Conservation (phyloP, 2,329 filamentous ascomycete species). For the Sclerotiophoma versabilis region DNA sequence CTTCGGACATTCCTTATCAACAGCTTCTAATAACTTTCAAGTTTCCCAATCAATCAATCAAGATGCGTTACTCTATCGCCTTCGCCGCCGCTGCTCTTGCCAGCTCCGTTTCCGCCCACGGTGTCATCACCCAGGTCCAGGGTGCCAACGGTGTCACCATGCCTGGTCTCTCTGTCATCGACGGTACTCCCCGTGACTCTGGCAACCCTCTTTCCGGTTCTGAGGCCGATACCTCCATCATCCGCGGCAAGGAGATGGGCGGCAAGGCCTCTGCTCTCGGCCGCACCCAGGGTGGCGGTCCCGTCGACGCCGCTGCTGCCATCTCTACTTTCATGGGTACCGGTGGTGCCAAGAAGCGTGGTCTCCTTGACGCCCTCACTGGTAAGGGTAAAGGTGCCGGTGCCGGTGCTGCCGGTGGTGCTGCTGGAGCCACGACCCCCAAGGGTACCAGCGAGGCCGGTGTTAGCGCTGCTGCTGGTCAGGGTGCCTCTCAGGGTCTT, state of each 20-base stretch:
- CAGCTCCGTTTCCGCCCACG: constrained; percentile 63
- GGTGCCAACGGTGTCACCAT: constrained; percentile 69
- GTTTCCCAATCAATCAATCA: constrained; percentile 37
- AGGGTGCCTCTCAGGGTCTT: constrained; percentile 62
- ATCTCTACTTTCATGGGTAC: constrained; percentile 65
- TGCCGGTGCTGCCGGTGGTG: constrained; percentile 20
- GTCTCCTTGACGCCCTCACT: constrained; percentile 35
- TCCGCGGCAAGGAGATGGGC: constrained; percentile 66
- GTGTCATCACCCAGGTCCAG: constrained; percentile 62
- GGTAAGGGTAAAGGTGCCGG: constrained; percentile 22
- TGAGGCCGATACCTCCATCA: constrained; percentile 75
- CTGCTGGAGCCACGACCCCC: constrained; percentile 57
- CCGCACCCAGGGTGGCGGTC: constrained; percentile 66
- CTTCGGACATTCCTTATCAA: constrained; percentile 18
- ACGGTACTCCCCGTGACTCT: constrained; percentile 74
- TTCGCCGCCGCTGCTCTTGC: constrained; percentile 57
- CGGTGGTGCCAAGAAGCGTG: constrained; percentile 32
- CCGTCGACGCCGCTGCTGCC: constrained; percentile 64
- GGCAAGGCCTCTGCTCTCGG: constrained; percentile 67
- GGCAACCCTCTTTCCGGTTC: constrained; percentile 66
- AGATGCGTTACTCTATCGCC: constrained; percentile 58
- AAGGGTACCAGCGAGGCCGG: constrained; percentile 58
- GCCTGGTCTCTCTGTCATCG: constrained; percentile 67
- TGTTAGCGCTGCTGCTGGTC: constrained; percentile 63
- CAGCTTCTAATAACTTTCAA: constrained; percentile 17